Evolutionary conservation across 768 basidiomycete genomes (phyloP).

Genomic region (Porpolomopsis calyptriformis): DNA sequence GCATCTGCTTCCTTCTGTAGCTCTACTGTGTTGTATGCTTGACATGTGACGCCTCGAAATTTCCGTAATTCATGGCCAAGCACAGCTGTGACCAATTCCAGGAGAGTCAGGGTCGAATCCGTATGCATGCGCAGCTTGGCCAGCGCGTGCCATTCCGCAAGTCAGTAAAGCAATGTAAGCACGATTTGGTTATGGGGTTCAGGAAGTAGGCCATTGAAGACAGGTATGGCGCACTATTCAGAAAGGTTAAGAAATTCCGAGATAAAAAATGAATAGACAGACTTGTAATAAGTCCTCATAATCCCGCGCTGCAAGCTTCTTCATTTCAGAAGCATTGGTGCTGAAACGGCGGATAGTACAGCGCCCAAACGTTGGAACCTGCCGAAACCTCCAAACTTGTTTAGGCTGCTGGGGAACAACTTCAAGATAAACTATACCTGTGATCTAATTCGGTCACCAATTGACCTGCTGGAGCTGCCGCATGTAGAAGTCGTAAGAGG

Average conservation of each 20-base stretch:
- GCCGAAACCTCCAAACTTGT: slow-evolving; percentile 15
- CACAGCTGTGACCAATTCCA: slow-evolving; percentile 17
- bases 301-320: slow-evolving; percentile 26
- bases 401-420: neutral
- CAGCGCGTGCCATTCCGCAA: slow-evolving; percentile 27
- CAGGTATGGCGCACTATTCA: slow-evolving; percentile 24
- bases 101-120: slow-evolving; percentile 21
- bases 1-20: slow-evolving; percentile 18
- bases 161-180: slow-evolving; percentile 19
- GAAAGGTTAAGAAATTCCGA: neutral
- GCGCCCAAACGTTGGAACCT: slow-evolving; percentile 20
- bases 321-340: slow-evolving; percentile 25
- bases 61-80: slow-evolving; percentile 17
- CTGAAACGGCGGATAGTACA: slow-evolving; percentile 27
- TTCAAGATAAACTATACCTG: slow-evolving; percentile 6
- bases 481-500: slow-evolving; percentile 7
- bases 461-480: neutral
- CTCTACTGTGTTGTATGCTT: slow-evolving; percentile 14
- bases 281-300: slow-evolving; percentile 37
- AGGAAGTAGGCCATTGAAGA: slow-evolving; percentile 27
- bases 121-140: slow-evolving; percentile 29
- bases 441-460: slow-evolving; percentile 15
- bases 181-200: slow-evolving; percentile 18
- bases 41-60: slow-evolving; percentile 15
- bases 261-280: neutral